These are phyloP conservation scores for Aspergillus nidulans DNA, from an alignment of 495 filamentous ascomycete genomes.

Conservation along the genomic window DNA sequence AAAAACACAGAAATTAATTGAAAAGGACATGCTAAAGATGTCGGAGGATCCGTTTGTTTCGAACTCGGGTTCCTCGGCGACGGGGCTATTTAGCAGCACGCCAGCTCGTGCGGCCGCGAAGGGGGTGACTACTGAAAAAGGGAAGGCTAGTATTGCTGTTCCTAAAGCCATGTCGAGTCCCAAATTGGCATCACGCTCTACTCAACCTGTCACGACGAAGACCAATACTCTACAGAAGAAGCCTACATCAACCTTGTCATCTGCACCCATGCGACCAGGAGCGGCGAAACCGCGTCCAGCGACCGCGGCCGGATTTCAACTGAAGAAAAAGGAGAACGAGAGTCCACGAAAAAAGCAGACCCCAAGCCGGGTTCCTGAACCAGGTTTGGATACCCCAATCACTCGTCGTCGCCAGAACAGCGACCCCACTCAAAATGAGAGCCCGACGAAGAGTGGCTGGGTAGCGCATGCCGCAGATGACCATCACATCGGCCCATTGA, in stretches of 20 bases:
- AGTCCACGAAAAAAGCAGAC: slow-evolving; percentile 16
- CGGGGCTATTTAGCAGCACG: slow-evolving; percentile 50
- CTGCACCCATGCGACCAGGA: slow-evolving; percentile 56
- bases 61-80: slow-evolving; percentile 39
- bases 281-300: slow-evolving; percentile 31
- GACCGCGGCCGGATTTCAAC: slow-evolving; percentile 33
- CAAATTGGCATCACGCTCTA: slow-evolving; percentile 68
- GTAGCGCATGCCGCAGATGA: not conserved
- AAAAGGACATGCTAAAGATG: slow-evolving; percentile 77
- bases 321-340: not conserved
- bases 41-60: slow-evolving; percentile 50
- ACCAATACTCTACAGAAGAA: slow-evolving; percentile 36
- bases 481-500: not conserved
- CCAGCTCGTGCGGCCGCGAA: slow-evolving; percentile 54
- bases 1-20: slow-evolving; percentile 67
- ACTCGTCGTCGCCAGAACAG: slow-evolving; percentile 30
- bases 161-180: slow-evolving; percentile 60
- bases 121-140: slow-evolving; percentile 80
- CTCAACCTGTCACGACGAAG: slow-evolving; percentile 39
- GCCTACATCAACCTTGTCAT: slow-evolving; percentile 46
- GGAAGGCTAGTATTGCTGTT: slow-evolving; percentile 52
- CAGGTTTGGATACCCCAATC: not conserved
- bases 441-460: slow-evolving; percentile 22
- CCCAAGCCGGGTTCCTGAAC: not conserved
- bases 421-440: slow-evolving; percentile 19